phyloP scores from a whole-genome alignment of 371 early-diverging fungal genomes.

The Saksenaea vasiformis region DNA sequence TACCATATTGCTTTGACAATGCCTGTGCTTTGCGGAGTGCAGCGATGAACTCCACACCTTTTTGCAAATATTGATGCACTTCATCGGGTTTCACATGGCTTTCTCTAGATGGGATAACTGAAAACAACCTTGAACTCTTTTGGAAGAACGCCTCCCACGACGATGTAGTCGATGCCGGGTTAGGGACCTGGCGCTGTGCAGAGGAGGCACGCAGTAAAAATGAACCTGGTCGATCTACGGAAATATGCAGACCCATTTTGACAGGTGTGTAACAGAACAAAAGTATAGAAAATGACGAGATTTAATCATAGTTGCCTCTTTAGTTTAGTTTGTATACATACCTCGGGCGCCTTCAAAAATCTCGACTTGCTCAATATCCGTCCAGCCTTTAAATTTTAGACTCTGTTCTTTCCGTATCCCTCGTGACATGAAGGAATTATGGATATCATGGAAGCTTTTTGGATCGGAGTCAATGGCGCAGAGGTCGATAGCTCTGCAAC shows the following conservation, averaged over 20 bases:
- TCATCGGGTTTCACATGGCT: constrained; percentile 9
- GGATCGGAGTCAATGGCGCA: constrained; percentile 23
- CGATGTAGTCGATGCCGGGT: constrained; percentile 16
- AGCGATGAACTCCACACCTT: constrained; percentile 15
- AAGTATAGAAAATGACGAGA: background rate
- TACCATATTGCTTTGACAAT: constrained; percentile 15
- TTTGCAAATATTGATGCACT: constrained; percentile 6
- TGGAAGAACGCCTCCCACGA: constrained; percentile 41
- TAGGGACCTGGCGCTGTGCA: constrained; percentile 5
- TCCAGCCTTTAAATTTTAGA: constrained; percentile 53
- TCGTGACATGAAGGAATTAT: constrained; percentile 7
- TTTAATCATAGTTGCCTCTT: background rate
- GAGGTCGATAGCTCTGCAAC: constrained; percentile 21
- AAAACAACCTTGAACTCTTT: constrained; percentile 33
- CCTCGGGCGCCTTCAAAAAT: constrained; percentile 45
- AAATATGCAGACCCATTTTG: background rate
- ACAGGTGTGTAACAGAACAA: background rate
- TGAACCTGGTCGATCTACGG: constrained; percentile 37
- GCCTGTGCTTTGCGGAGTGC: constrained; percentile 31
- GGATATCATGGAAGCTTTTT: background rate
- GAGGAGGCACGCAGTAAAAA: constrained; percentile 35
- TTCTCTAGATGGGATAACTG: constrained; percentile 18
- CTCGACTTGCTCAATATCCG: constrained; percentile 42
- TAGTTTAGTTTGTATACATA: constrained; percentile 11
- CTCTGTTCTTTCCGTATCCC: constrained; percentile 18